Evolutionary conservation across 257 asterid species (phyloP).

Genomic region (Nicotiana paniculata): DNA sequence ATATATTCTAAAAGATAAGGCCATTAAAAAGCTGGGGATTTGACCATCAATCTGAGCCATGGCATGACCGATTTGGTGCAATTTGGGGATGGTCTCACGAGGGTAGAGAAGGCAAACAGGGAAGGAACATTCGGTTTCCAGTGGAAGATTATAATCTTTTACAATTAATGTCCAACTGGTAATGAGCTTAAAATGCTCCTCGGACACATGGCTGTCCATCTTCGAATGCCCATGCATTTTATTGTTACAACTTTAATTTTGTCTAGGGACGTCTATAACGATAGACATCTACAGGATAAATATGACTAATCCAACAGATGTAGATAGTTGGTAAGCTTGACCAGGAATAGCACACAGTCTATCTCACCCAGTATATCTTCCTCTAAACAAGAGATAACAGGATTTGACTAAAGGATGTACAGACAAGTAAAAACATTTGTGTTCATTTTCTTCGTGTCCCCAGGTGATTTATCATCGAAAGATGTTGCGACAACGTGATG

Average conservation of each 20-base stretch:
- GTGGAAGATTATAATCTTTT: not conserved
- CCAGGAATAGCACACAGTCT: not conserved
- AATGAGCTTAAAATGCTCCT: not conserved
- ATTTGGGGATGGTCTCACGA: not conserved
- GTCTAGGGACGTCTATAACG: not conserved
- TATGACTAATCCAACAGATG: not conserved
- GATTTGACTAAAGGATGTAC: not conserved
- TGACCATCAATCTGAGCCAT: not conserved
- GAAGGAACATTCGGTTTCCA: not conserved
- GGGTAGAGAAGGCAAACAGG: not conserved
- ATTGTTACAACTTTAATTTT: not conserved
- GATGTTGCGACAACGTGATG: too few species aligned
- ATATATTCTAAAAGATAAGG: not conserved
- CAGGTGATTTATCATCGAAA: too few species aligned
- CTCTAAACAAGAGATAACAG: not conserved
- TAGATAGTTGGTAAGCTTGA: not conserved
- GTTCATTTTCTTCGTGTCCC: not conserved
- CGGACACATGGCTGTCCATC: not conserved
- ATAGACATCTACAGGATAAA: not conserved
- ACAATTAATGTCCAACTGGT: not conserved
- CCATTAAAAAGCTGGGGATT: not conserved
- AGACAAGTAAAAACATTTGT: not conserved
- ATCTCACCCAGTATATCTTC: not conserved
- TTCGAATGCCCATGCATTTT: not conserved
- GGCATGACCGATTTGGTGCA: not conserved